A percentile compares a stretch with the other conserved stretches of the same genome.
phyloP scores from a whole-genome alignment of 2,329 filamentous ascomycete genomes.

The Colletotrichum orbiculare region DNA sequence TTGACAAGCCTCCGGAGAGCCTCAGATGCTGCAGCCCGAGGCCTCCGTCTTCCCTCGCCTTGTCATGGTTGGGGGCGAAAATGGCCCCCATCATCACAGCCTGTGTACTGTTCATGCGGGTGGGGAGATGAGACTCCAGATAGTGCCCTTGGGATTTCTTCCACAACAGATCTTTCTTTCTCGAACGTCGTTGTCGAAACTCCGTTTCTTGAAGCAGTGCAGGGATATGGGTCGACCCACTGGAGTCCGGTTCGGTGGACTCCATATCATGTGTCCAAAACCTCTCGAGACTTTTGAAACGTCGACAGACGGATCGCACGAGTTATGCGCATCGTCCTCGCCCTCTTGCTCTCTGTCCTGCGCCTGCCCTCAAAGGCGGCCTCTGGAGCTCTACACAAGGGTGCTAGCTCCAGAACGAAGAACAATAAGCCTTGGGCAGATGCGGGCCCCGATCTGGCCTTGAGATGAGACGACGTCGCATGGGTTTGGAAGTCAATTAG shows the following conservation, averaged over 20 bases:
- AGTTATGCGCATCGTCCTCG: neutral
- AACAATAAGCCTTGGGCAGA: slow-evolving; percentile 25
- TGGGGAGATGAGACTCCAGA: no score
- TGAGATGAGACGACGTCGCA: slow-evolving; percentile 31
- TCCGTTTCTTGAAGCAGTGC: slow-evolving; percentile 7
- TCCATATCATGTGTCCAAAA: slow-evolving; percentile 1
- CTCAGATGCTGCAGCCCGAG: no score
- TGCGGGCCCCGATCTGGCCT: slow-evolving; percentile 14
- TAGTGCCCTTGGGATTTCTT: neutral
- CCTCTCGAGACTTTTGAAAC: slow-evolving; percentile 29
- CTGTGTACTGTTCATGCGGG: no score
- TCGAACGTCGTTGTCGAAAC: slow-evolving; percentile 12
- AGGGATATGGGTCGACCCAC: slow-evolving; percentile 1
- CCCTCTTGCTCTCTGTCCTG: neutral
- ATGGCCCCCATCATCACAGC: no score
- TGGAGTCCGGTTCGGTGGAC: neutral
- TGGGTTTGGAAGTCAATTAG: neutral
- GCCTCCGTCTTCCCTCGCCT: no score
- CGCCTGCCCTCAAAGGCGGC: neutral
- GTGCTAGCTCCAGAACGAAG: slow-evolving; percentile 12
- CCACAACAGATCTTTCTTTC: slow-evolving; percentile 13
- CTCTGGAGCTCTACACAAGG: slow-evolving; percentile 4
- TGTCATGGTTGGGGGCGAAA: no score
- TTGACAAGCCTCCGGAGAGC: no score
- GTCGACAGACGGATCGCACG: slow-evolving; percentile 9